These are phyloP conservation scores for Lachancea fermentati DNA, from an alignment of 805 yeast species.

Conservation along the genomic window DNA sequence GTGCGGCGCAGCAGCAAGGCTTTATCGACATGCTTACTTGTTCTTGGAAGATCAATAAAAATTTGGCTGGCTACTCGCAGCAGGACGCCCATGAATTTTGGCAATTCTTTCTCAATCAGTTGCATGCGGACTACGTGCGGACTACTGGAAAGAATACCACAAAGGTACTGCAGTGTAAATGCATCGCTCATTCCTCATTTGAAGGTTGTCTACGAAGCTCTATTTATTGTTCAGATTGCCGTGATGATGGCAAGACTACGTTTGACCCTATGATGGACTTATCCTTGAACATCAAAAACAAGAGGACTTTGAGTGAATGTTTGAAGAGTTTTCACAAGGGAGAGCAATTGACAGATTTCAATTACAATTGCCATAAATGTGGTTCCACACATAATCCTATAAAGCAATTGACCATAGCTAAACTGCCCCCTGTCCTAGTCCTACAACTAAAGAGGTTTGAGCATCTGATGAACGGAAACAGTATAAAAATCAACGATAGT, in stretches of 20 bases:
- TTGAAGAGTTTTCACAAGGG: conserved; percentile 68
- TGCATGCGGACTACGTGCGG: conserved; percentile 45
- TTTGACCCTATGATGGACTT: conserved; percentile 88
- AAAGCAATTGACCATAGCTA: conserved; percentile 64
- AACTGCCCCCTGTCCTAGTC: conserved; percentile 70
- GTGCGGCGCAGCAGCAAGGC: conserved; percentile 37
- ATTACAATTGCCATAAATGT: conserved; percentile 68
- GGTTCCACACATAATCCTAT: conserved; percentile 55
- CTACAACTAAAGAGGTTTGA: conserved; percentile 74
- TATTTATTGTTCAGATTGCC: conserved; percentile 67
- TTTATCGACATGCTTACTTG: conserved; percentile 76
- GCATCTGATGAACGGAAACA: conserved; percentile 35
- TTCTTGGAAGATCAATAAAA: conserved; percentile 78
- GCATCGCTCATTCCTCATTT: conserved; percentile 79
- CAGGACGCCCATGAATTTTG: conserved; percentile 99
- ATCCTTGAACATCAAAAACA: conserved; percentile 63
- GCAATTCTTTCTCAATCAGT: conserved; percentile 83
- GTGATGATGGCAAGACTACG: conserved; percentile 52
- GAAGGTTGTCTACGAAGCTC: conserved; percentile 79
- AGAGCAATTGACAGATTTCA: conserved; percentile 65
- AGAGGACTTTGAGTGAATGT: conserved; percentile 51
- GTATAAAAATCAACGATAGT: conserved; percentile 70
- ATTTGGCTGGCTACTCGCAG: conserved; percentile 91
- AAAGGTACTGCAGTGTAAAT: conserved; percentile 44
- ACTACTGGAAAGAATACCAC: conserved; percentile 11